Evolutionary conservation across 2,329 filamentous ascomycete genomes (phyloP).

Genomic region (Penicillium rolfsii): DNA sequence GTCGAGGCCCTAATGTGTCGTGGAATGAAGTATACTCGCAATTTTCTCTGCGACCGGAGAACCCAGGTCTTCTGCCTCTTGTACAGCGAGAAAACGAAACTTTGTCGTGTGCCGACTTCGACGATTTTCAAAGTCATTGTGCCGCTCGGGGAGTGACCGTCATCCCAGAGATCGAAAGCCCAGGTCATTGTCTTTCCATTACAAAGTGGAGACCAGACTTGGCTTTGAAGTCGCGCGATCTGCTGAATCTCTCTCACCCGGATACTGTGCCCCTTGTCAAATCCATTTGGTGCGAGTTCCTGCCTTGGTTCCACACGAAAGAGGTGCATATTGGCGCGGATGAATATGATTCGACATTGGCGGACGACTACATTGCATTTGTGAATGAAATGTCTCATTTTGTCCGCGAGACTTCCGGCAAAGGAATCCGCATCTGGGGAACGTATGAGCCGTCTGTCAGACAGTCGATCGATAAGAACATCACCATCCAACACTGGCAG

Average conservation of each 20-base stretch:
- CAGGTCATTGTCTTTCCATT: conserved; percentile 60
- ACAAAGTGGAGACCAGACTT: conserved; percentile 64
- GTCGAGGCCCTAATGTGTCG: conserved; percentile 53
- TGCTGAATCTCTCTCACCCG: conserved; percentile 60
- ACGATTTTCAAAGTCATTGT: conserved; percentile 57
- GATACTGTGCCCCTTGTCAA: conserved; percentile 59
- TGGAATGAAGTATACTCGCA: conserved; percentile 58
- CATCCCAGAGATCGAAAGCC: conserved; percentile 63
- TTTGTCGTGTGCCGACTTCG: conserved; percentile 56
- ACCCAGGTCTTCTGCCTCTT: conserved; percentile 52
- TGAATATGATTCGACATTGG: conserved; percentile 54
- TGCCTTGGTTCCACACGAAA: conserved; percentile 61
- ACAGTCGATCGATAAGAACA: conserved; percentile 48
- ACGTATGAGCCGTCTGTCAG: conserved; percentile 54
- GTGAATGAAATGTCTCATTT: conserved; percentile 57
- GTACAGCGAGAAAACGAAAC: conserved; percentile 59
- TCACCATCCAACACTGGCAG: conserved; percentile 61
- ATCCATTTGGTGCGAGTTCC: conserved; percentile 58
- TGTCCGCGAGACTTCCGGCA: conserved; percentile 48
- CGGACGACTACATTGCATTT: conserved; percentile 56
- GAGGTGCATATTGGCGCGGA: conserved; percentile 61
- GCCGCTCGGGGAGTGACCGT: conserved; percentile 60
- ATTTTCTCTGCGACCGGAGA: conserved; percentile 59
- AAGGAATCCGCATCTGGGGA: conserved; percentile 60
- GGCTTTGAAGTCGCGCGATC: conserved; percentile 53